phyloP scores from a whole-genome alignment of 2,329 filamentous ascomycete species.

The Aspergillus pseudonomiae region DNA sequence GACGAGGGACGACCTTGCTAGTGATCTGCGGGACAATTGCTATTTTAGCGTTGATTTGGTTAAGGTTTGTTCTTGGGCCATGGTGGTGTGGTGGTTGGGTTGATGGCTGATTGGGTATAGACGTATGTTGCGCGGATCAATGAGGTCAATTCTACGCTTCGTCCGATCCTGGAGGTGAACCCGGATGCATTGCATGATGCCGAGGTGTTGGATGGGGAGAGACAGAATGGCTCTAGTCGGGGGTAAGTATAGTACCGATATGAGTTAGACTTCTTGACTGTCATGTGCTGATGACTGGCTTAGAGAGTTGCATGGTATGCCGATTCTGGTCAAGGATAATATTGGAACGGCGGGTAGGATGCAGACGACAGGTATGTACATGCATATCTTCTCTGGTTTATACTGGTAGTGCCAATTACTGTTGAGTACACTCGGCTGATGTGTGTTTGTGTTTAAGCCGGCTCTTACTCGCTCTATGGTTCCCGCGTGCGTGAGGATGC shows the following conservation, averaged over 20 bases:
- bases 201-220: constrained; percentile 50
- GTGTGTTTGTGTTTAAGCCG: constrained; percentile 43
- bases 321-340: constrained; percentile 69
- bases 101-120: constrained; percentile 27
- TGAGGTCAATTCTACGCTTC: constrained; percentile 57
- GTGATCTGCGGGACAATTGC: constrained; percentile 52
- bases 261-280: background rate
- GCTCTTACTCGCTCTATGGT: constrained; percentile 65
- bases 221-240: constrained; percentile 49
- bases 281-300: background rate
- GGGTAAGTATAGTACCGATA: constrained; percentile 38
- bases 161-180: constrained; percentile 59
- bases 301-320: constrained; percentile 65
- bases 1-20: constrained; percentile 54
- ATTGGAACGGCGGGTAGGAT: constrained; percentile 66
- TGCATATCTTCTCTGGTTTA: background rate
- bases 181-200: constrained; percentile 58
- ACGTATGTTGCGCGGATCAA: constrained; percentile 56
- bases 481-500: constrained; percentile 61
- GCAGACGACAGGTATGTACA: constrained; percentile 56
- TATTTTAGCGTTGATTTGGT: constrained; percentile 63
- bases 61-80: constrained; percentile 28
- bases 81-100: background rate
- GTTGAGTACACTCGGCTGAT: background rate
- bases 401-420: background rate